phyloP scores from a whole-genome alignment of 2,329 filamentous ascomycete genomes.

The Sclerotinia sclerotiorum region DNA sequence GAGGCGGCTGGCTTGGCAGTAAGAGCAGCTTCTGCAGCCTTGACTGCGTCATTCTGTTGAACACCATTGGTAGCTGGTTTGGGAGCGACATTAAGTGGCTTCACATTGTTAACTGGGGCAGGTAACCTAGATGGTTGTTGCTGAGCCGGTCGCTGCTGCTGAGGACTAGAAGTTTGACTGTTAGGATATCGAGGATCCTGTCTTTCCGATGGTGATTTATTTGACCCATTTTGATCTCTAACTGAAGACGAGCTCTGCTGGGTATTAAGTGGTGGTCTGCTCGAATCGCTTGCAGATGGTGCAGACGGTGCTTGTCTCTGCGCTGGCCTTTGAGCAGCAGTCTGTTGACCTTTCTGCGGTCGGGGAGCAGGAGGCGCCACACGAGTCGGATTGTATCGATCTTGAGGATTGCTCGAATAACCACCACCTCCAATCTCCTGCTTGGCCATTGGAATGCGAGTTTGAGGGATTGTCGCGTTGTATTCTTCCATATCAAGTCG shows the following conservation, averaged over 20 bases:
- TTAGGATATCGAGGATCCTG: slow-evolving; percentile 43
- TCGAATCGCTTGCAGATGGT: slow-evolving; percentile 48
- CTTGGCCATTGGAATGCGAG: slow-evolving; percentile 76
- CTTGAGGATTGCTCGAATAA: slow-evolving; percentile 48
- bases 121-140: slow-evolving; percentile 53
- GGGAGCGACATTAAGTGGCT: slow-evolving; percentile 74
- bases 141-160: slow-evolving; percentile 47
- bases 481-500: slow-evolving; percentile 81
- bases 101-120: slow-evolving; percentile 57
- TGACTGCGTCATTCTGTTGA: slow-evolving; percentile 65
- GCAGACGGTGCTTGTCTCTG: slow-evolving; percentile 82
- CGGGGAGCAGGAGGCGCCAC: slow-evolving; percentile 77
- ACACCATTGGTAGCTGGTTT: slow-evolving; percentile 54
- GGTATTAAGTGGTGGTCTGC: slow-evolving; percentile 49
- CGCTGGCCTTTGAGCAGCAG: slow-evolving; percentile 53
- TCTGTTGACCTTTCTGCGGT: slow-evolving; percentile 46
- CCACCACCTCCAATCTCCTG: slow-evolving; percentile 84
- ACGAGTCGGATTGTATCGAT: slow-evolving; percentile 82
- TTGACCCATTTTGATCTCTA: slow-evolving; percentile 36
- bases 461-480: slow-evolving; percentile 84
- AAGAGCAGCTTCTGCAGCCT: slow-evolving; percentile 85
- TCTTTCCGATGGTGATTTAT: slow-evolving; percentile 42
- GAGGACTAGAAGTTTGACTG: slow-evolving; percentile 47
- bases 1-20: slow-evolving; percentile 74
- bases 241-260: slow-evolving; percentile 52